Conservation (phyloP, 164 flowering plant species). For the Brasenia schreberi region DNA sequence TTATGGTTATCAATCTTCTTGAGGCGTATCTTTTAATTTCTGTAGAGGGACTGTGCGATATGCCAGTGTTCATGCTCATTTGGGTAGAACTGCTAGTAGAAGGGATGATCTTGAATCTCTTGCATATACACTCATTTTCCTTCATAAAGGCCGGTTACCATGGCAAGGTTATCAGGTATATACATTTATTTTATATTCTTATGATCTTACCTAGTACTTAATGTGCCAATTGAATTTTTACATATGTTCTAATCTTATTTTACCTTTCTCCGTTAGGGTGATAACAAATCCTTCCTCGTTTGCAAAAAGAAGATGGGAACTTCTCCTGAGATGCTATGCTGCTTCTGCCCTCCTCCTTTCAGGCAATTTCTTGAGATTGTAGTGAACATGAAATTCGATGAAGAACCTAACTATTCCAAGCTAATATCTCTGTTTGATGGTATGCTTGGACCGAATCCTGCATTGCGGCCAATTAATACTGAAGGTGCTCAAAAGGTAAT, state of each 20-base stretch:
- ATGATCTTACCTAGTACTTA: not conserved
- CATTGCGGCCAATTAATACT: slow-evolving; percentile 68
- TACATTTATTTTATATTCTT: not conserved
- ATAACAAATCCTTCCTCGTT: slow-evolving; percentile 77
- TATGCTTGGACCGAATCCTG: slow-evolving; percentile 64
- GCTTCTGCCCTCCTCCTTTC: slow-evolving; percentile 71
- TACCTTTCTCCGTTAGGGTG: slow-evolving; percentile 31
- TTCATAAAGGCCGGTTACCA: slow-evolving; percentile 69
- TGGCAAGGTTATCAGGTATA: slow-evolving; percentile 93
- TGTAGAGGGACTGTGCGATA: slow-evolving; percentile 80
- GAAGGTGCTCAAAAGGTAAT: slow-evolving; percentile 87
- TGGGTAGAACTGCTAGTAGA: slow-evolving; percentile 93
- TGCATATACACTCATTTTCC: slow-evolving; percentile 80
- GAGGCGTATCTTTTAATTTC: not conserved
- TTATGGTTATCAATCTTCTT: slow-evolving; percentile 7
- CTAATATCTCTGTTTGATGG: slow-evolving; percentile 66
- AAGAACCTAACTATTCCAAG: slow-evolving; percentile 79
- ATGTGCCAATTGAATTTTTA: not conserved
- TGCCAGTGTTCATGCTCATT: slow-evolving; percentile 91
- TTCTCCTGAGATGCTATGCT: slow-evolving; percentile 73
- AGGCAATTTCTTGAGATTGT: slow-evolving; percentile 75
- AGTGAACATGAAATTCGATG: slow-evolving; percentile 87
- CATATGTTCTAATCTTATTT: not conserved
- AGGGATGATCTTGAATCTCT: slow-evolving; percentile 96
- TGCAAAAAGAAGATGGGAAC: slow-evolving; percentile 89